These are phyloP conservation scores for Tetratostichococcus sp. DNA, from an alignment of 139 green algal species.

Conservation along the genomic window DNA sequence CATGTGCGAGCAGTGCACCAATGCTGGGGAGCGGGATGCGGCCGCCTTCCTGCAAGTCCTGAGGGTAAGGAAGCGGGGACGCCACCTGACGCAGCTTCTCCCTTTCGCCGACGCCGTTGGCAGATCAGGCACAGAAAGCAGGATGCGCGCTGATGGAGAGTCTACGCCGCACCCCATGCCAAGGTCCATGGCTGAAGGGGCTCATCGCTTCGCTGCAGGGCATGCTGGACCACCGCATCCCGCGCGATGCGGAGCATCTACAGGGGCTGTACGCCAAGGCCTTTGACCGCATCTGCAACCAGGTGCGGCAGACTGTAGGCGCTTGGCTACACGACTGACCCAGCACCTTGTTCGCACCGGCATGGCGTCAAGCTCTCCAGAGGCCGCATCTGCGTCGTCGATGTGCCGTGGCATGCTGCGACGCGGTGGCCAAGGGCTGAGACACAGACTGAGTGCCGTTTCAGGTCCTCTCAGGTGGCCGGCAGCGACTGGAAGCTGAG, in stretches of 20 bases:
- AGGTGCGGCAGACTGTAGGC: conserved; percentile 21
- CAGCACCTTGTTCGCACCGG: too few relatives aligned
- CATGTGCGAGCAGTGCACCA: neutral
- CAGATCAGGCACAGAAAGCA: neutral
- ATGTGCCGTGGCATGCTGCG: too few relatives aligned
- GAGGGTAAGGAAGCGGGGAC: neutral
- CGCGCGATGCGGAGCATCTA: conserved; percentile 14
- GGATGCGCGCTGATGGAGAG: neutral
- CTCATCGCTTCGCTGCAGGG: conserved; percentile 19
- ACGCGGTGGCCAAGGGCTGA: too few relatives aligned
- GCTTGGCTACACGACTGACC: too few relatives aligned
- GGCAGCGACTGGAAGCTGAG: conserved; percentile 34
- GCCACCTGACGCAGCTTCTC: neutral
- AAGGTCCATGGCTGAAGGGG: too few relatives aligned
- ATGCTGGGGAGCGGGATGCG: neutral
- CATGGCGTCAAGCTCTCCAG: too few relatives aligned
- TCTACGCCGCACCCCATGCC: neutral
- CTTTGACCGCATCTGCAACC: conserved; percentile 29
- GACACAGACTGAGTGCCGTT: too few relatives aligned
- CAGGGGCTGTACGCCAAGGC: conserved; percentile 14
- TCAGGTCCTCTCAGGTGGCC: conserved; percentile 12
- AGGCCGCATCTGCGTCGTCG: neutral
- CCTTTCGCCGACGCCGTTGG: neutral
- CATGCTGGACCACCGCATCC: conserved; percentile 29
- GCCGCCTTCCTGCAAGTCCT: conserved; percentile 3